Percentiles rank a stretch among this genome's conserved stretches.
Evolutionary conservation across 768 basidiomycete species (phyloP).

Genomic region (Mycena filopes): DNA sequence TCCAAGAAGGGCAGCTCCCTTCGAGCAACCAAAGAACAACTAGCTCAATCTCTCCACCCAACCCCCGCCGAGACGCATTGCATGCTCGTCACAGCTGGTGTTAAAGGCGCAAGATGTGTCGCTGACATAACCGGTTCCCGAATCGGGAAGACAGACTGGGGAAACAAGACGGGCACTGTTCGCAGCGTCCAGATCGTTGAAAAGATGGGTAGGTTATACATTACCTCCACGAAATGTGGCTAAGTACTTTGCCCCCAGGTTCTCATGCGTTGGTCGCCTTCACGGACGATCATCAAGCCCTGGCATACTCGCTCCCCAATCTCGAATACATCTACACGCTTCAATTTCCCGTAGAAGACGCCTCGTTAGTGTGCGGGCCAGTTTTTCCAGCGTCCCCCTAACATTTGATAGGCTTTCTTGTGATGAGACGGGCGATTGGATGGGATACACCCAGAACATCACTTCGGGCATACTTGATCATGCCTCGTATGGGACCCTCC

Average conservation of each 20-base stretch:
- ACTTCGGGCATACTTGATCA: constrained; percentile 47
- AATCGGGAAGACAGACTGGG: constrained; percentile 75
- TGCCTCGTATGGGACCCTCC: constrained; percentile 66
- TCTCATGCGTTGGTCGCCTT: constrained; percentile 67
- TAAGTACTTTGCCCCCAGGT: constrained; percentile 40
- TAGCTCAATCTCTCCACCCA: constrained; percentile 48
- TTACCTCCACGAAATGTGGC: constrained; percentile 12
- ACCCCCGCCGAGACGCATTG: constrained; percentile 42
- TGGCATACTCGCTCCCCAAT: constrained; percentile 72
- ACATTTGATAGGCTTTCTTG: constrained; percentile 48
- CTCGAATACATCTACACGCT: constrained; percentile 66
- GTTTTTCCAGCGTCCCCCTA: constrained; percentile 24
- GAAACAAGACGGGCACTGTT: constrained; percentile 60
- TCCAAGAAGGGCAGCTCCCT: constrained; percentile 56
- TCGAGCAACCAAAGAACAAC: constrained; percentile 45
- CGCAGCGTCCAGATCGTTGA: constrained; percentile 65
- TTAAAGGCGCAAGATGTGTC: constrained; percentile 66
- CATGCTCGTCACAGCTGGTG: constrained; percentile 60
- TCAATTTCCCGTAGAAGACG: constrained; percentile 45
- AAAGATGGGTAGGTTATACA: constrained; percentile 62
- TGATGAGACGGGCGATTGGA: constrained; percentile 66
- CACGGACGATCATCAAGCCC: constrained; percentile 58
- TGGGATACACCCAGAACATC: constrained; percentile 53
- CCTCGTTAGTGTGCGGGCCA: constrained; percentile 43
- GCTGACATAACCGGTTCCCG: constrained; percentile 73